phyloP scores from a whole-genome alignment of 1,284 basidiomycete genomes.

The Tylopilus orsonianus region DNA sequence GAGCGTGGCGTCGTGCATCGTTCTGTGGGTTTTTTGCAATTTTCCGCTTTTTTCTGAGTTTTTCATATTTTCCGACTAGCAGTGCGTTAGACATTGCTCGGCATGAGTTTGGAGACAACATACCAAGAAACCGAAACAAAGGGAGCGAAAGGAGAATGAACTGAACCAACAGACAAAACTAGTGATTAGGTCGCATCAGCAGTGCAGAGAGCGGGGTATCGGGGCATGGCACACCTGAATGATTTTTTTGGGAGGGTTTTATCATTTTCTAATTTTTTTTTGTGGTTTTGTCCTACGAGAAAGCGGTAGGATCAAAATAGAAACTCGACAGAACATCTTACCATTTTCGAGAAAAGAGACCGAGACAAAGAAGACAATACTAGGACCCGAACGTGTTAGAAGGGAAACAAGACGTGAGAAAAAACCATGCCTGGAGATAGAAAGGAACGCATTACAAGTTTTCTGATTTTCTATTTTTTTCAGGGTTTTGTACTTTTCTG shows the following conservation, averaged over 20 bases:
- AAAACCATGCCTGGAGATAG: background rate
- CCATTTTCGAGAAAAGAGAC: background rate
- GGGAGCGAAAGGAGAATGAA: too few species aligned
- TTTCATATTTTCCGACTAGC: too few species aligned
- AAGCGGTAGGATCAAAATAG: background rate
- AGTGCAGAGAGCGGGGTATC: too few species aligned
- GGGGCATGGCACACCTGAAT: too few species aligned
- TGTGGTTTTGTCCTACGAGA: background rate
- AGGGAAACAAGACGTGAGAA: background rate
- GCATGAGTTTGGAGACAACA: too few species aligned
- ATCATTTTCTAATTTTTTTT: background rate
- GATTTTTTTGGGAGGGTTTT: background rate
- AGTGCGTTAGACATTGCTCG: too few species aligned
- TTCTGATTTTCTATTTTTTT: background rate
- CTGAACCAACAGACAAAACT: too few species aligned
- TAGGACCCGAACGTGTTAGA: background rate
- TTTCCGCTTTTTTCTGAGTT: constrained; percentile 7
- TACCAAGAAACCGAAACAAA: too few species aligned
- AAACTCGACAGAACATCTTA: background rate
- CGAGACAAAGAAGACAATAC: too few species aligned
- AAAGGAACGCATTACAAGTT: background rate
- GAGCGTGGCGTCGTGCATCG: background rate
- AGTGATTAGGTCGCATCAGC: too few species aligned
- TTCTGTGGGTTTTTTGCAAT: background rate
- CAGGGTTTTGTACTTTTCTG: background rate